Evolutionary conservation across 768 basidiomycete genomes (phyloP).

Genomic region (Naematelia encephala): DNA sequence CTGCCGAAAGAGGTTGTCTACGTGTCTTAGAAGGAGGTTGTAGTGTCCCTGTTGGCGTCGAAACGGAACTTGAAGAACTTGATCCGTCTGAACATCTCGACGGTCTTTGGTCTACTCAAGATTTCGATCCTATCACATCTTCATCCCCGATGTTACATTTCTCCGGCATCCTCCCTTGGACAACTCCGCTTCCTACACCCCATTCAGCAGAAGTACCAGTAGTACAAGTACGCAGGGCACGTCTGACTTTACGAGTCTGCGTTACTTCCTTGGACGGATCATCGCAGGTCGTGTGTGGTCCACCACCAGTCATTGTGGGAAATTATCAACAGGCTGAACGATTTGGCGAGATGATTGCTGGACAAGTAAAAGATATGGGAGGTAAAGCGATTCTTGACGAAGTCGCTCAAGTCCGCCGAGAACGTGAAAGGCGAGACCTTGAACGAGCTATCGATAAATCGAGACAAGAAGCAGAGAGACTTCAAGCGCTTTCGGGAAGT

Average conservation of each 20-base stretch:
- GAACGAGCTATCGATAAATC: conserved; percentile 37
- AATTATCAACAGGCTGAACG: conserved; percentile 63
- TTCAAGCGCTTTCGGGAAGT: background rate
- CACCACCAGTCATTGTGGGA: conserved; percentile 57
- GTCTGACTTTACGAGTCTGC: conserved; percentile 68
- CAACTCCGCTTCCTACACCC: conserved; percentile 2
- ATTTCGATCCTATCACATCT: conserved; percentile 10
- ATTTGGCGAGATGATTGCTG: conserved; percentile 67
- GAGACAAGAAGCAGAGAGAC: conserved; percentile 1
- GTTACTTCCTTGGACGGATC: conserved; percentile 79
- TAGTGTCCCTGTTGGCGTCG: conserved; percentile 89
- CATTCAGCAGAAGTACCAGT: conserved; percentile 5
- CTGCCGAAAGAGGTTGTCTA: conserved; percentile 82
- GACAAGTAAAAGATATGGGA: conserved; percentile 63
- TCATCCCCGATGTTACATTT: conserved; percentile 38
- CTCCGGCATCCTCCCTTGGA: conserved; percentile 18
- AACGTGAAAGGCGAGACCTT: conserved; percentile 54
- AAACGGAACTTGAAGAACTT: conserved; percentile 54
- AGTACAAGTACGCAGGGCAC: conserved; percentile 27
- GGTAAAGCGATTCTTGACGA: conserved; percentile 77
- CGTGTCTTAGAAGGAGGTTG: conserved; percentile 94
- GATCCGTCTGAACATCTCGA: conserved; percentile 45
- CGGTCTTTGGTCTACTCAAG: conserved; percentile 15
- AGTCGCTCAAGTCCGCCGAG: conserved; percentile 66
- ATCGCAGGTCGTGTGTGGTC: conserved; percentile 65